phyloP scores from a whole-genome alignment of 345 rosid genomes.

The Schrenkiella parvula region DNA sequence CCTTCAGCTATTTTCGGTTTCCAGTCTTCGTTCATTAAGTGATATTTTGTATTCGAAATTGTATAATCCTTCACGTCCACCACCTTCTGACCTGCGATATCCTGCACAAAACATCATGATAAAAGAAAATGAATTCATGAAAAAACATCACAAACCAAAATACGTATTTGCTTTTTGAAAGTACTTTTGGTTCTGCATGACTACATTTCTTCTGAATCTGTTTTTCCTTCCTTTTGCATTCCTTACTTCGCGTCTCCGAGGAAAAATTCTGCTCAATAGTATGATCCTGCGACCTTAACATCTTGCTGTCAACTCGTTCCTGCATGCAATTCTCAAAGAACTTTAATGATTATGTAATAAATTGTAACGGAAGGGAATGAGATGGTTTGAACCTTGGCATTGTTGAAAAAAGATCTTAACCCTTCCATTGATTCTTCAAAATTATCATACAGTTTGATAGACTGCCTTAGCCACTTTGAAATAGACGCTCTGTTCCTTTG shows the following conservation, averaged over 20 bases:
- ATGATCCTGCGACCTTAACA: constrained; percentile 10
- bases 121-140: constrained; percentile 13
- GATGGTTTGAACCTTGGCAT: constrained; percentile 56
- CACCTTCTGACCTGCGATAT: constrained; percentile 40
- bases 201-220: constrained; percentile 35
- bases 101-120: constrained; percentile 47
- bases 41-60: constrained; percentile 24
- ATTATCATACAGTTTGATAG: constrained; percentile 54
- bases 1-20: constrained; percentile 33
- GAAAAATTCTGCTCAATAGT: constrained; percentile 21
- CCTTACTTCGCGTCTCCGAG: constrained; percentile 13
- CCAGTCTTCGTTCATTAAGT: constrained; percentile 25
- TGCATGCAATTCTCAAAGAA: constrained; percentile 14
- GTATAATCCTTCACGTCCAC: constrained; percentile 17
- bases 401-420: constrained; percentile 64
- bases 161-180: constrained; percentile 1
- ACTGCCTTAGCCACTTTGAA: constrained; percentile 94
- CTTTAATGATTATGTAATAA: neutral
- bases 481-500: constrained; percentile 64
- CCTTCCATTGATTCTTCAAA: constrained; percentile 60
- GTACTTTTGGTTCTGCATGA: constrained; percentile 29
- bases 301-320: constrained; percentile 30
- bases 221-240: constrained; percentile 22
- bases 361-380: constrained; percentile 7
- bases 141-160: neutral